phyloP scores from a whole-genome alignment of 305 asterid genomes.

The Solanum hybrid region DNA sequence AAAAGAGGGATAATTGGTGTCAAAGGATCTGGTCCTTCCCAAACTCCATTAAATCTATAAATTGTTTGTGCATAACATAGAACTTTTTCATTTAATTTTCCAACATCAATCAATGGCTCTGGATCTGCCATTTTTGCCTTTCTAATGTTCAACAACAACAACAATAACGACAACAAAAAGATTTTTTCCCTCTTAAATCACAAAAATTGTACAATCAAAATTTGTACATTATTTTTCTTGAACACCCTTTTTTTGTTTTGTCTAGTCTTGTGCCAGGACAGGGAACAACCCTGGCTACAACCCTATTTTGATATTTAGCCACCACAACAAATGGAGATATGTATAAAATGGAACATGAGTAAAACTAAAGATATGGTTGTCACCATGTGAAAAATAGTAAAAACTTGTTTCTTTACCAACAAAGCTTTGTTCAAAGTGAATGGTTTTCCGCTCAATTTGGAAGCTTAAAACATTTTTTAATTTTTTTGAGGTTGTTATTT shows the following conservation, averaged over 20 bases:
- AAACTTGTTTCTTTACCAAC: not conserved
- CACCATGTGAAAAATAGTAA: constrained; percentile 1
- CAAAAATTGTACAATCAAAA: not conserved
- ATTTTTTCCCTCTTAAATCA: not conserved
- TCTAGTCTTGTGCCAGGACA: not conserved
- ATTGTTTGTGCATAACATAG: constrained; percentile 62
- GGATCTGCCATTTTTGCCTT: not conserved
- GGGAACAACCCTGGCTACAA: constrained; percentile 4
- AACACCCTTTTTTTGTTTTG: not conserved
- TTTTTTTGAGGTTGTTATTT: not conserved
- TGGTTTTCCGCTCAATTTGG: constrained; percentile 2
- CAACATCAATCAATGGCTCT: constrained; percentile 16
- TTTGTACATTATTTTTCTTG: not conserved
- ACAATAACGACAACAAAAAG: not conserved
- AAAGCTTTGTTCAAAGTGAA: not conserved
- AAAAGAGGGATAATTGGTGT: constrained; percentile 83
- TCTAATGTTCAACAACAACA: not conserved
- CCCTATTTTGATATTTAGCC: not conserved
- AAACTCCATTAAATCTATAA: constrained; percentile 74
- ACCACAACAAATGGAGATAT: not conserved
- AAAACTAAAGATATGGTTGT: not conserved
- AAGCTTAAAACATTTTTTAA: not conserved
- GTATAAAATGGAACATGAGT: not conserved
- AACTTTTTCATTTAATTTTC: constrained; percentile 30
- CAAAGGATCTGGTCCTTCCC: constrained; percentile 96